Conservation (phyloP, 192 early-diverging fungal genomes). For the Fimicolochytrium jonesii region DNA sequence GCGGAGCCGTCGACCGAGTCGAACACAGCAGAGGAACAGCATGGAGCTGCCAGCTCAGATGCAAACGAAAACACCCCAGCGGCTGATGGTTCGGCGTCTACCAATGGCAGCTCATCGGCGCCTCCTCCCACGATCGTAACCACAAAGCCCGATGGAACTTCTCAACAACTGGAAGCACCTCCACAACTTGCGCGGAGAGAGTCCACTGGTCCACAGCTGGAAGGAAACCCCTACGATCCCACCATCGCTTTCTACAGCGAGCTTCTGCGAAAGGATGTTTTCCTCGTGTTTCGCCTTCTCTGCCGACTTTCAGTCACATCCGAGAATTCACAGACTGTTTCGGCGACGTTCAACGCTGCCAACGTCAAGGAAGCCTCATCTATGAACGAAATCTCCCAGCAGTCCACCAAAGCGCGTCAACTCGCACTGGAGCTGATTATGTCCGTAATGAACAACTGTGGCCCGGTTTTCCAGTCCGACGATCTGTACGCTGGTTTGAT, state of each 20-base stretch:
- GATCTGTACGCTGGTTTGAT: constrained; percentile 40
- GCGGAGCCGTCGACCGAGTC: background rate
- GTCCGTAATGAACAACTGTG: constrained; percentile 50
- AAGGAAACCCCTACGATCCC: constrained; percentile 46
- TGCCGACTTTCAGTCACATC: constrained; percentile 48
- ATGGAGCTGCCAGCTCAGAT: background rate
- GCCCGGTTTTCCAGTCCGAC: constrained; percentile 44
- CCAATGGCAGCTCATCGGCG: no score
- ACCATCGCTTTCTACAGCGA: constrained; percentile 50
- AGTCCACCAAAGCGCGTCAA: constrained; percentile 31
- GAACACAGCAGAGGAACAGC: background rate
- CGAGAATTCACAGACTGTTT: background rate
- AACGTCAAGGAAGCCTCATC: constrained; percentile 21
- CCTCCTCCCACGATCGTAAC: no score
- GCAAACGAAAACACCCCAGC: background rate
- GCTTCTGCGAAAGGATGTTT: constrained; percentile 49
- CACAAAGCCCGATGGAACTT: no score
- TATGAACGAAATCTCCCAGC: constrained; percentile 38
- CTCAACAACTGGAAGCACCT: no score
- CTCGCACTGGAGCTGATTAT: constrained; percentile 56
- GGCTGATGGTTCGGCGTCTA: background rate
- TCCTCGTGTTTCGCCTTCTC: constrained; percentile 48
- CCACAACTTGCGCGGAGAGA: no score
- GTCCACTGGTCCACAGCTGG: no score
- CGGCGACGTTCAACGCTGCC: constrained; percentile 29